Base-by-base conservation (phyloP, 1,284 basidiomycete species). In the Moesziomyces parantarcticus region DNA sequence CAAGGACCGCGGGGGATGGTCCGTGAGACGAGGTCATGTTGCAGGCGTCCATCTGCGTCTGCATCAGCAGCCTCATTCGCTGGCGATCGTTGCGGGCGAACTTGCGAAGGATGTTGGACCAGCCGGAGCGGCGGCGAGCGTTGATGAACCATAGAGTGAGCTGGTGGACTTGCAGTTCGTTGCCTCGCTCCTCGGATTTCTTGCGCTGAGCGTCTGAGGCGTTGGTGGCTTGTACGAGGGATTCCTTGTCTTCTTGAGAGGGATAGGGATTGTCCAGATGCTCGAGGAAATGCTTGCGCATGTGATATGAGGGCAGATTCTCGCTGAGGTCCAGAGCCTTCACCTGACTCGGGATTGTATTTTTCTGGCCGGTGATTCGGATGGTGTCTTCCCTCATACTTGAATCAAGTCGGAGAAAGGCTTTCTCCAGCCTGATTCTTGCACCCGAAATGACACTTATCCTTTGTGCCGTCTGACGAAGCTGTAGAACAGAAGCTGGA, bases 121-220 rank as follows among this genome's bases (percentile, higher is more conserved):
- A 83, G 18, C 79, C 79, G 7, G 69, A 78, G 16, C 82, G 78
- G 8, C 82, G 75, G 45, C 82, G 78, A 18, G 75, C 69, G 55
- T 83, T 83, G 60, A 80, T 83, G 70, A 80, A 83, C 82, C 82
- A 83, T 0, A 82, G 66, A 7, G 64, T 68, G 47, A 75, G 72
- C 40, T 80, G 79, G 40, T 64, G 41, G 36, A 63, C 23, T 2
- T 36, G 23, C 6, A 78, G 50, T 0, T 23, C 14, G 3, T 23
- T n/a, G 20, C 65, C 51, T 2, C 39, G 20, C 22, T 22, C n/a
- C 13, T 14, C 9, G 14, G 40, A 25, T 4, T 16, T 39, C 36
- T 39, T 18, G 36, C 16, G 18, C 36, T 18, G 36, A 18, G 36
- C 18, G 32, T 26, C 13, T 14, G 65, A 32, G 3, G 60, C 50